These are phyloP conservation scores for Aspergillus caelatus DNA, from an alignment of 2,329 filamentous ascomycete species.

Conservation along the genomic window DNA sequence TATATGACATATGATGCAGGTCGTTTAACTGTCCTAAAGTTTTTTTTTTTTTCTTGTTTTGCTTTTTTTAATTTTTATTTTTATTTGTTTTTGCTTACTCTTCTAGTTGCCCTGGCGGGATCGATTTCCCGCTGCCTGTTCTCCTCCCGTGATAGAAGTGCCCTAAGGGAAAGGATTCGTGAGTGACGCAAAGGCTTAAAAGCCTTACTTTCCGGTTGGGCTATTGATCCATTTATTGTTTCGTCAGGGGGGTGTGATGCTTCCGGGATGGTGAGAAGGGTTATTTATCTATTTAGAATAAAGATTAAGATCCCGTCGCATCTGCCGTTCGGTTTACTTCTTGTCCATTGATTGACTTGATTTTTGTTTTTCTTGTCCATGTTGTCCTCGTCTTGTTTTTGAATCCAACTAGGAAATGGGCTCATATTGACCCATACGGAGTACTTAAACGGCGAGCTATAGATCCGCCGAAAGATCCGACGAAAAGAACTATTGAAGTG, in stretches of 20 bases:
- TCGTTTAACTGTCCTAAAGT: neutral
- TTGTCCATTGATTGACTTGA: neutral
- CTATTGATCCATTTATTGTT: slow-evolving; percentile 21
- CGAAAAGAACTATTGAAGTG: neutral
- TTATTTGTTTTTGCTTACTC: neutral
- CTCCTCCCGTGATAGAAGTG: neutral
- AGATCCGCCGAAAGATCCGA: neutral
- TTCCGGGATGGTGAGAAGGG: neutral
- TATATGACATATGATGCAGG: slow-evolving; percentile 1
- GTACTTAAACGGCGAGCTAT: neutral
- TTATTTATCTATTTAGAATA: slow-evolving; percentile 2
- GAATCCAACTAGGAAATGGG: neutral
- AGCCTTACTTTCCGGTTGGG: slow-evolving; percentile 20
- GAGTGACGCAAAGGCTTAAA: slow-evolving; percentile 8
- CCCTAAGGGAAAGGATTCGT: slow-evolving; percentile 1
- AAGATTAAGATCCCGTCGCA: neutral
- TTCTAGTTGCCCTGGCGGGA: neutral
- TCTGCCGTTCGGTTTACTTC: neutral
- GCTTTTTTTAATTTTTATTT: neutral
- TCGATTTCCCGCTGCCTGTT: neutral
- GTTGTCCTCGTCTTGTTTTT: neutral
- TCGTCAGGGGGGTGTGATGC: slow-evolving; percentile 4
- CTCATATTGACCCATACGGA: neutral
- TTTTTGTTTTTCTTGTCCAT: neutral
- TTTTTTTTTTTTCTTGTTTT: neutral